phyloP scores from a whole-genome alignment of 225 moss, liverwort and hornwort species.

The Marchantia polymorpha region DNA sequence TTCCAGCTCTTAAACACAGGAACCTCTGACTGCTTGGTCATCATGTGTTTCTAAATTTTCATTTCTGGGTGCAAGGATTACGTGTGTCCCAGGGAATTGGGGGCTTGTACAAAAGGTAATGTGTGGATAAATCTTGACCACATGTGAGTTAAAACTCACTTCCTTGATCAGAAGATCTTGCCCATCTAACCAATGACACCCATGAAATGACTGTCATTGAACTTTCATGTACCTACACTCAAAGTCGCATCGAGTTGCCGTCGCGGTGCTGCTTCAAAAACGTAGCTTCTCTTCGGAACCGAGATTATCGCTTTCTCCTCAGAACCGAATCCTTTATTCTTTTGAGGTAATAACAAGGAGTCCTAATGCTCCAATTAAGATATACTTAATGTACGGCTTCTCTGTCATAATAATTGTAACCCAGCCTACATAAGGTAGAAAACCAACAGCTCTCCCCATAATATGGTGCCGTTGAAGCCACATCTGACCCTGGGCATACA shows the following conservation, averaged over 20 bases:
- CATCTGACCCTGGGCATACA: slow-evolving; percentile 92
- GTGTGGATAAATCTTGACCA: background rate
- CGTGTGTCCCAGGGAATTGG: background rate
- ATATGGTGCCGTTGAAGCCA: slow-evolving; percentile 94
- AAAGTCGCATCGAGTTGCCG: background rate
- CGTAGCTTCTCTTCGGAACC: background rate
- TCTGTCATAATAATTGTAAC: slow-evolving; percentile 99
- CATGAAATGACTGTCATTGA: background rate
- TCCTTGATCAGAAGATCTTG: background rate
- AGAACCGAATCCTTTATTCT: slow-evolving; percentile 43
- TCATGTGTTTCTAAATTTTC: background rate
- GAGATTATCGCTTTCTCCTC: background rate
- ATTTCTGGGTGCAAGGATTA: background rate
- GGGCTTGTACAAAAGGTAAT: background rate
- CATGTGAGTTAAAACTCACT: background rate
- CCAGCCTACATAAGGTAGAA: slow-evolving; percentile 98
- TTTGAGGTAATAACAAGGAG: slow-evolving; percentile 93
- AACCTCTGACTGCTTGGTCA: background rate
- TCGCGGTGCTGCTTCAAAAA: background rate
- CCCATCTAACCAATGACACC: background rate
- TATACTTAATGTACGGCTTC: slow-evolving; percentile 95
- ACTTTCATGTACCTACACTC: slow-evolving; percentile 5
- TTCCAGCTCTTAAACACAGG: background rate
- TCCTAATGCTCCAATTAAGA: slow-evolving; percentile 90
- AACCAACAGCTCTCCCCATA: slow-evolving; percentile 98